Percentiles rank a stretch among this genome's conserved stretches.
Evolutionary conservation across 805 yeast genomes (phyloP).

Genomic region (Hanseniaspora thailandica): DNA sequence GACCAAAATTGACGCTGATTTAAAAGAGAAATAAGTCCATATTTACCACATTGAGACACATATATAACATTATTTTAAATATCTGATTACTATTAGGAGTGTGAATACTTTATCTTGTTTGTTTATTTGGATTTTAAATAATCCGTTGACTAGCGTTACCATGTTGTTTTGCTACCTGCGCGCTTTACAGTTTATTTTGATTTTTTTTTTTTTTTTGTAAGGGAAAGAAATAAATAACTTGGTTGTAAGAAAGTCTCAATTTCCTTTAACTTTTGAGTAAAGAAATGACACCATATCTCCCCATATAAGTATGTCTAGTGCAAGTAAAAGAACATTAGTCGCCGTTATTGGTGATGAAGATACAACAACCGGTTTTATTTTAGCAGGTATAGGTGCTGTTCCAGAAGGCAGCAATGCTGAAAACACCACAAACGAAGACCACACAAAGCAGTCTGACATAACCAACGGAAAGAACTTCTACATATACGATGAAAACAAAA

Average conservation of each 20-base stretch:
- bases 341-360: conserved; percentile 98
- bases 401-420: neutral
- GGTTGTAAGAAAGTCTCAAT: conserved; percentile 3
- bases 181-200: neutral
- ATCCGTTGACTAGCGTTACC: neutral
- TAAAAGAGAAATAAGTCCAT: neutral
- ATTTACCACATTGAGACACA: neutral
- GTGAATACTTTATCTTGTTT: neutral
- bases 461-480: conserved; percentile 55
- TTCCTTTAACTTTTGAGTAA: neutral
- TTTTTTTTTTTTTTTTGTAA: neutral
- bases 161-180: no score
- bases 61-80: neutral
- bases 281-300: neutral
- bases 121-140: no score
- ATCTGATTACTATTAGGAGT: neutral
- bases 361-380: conserved; percentile 85
- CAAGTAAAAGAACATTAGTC: conserved; percentile 57
- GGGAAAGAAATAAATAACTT: neutral
- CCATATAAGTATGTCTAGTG: conserved; percentile 17
- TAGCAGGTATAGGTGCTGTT: conserved; percentile 74
- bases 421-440: neutral
- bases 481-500: conserved; percentile 66
- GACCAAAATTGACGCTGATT: conserved; percentile 6
- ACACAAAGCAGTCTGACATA: conserved; percentile 27